Conservation (phyloP, 441 rosid species). For the Populus hybrid region DNA sequence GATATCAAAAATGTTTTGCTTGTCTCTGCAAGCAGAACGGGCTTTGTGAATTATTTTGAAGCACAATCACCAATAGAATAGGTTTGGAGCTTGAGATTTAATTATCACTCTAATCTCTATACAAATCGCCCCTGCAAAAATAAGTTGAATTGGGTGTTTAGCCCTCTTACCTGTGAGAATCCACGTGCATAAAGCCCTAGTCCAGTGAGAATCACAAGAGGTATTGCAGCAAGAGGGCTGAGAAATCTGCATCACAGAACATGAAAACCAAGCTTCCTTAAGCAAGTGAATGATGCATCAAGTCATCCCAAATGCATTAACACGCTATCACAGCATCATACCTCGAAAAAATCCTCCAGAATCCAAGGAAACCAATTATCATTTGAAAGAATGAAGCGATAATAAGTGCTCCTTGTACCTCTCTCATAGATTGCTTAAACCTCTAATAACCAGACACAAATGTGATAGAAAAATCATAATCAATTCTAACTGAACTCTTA, state of each 20-base stretch:
- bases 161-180: conserved; percentile 58
- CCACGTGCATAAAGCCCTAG: conserved; percentile 65
- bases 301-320: neutral
- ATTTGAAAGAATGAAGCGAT: conserved; percentile 57
- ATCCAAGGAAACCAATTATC: conserved; percentile 70
- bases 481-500: neutral
- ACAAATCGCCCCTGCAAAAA: neutral
- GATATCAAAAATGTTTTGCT: neutral
- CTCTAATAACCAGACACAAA: conserved; percentile 38
- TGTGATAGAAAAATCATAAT: neutral
- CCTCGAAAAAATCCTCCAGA: conserved; percentile 77
- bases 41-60: neutral
- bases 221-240: conserved; percentile 71
- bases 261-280: neutral
- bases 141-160: neutral
- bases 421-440: conserved; percentile 57
- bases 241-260: conserved; percentile 50
- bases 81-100: neutral
- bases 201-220: conserved; percentile 75
- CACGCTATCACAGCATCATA: conserved; percentile 16
- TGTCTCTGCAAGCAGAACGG: neutral
- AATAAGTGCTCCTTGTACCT: conserved; percentile 72
- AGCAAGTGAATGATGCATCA: neutral
- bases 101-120: neutral
- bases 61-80: neutral